Evolutionary conservation across 2,329 filamentous ascomycete species (phyloP).

Genomic region (Sarocladiaceae sp.): DNA sequence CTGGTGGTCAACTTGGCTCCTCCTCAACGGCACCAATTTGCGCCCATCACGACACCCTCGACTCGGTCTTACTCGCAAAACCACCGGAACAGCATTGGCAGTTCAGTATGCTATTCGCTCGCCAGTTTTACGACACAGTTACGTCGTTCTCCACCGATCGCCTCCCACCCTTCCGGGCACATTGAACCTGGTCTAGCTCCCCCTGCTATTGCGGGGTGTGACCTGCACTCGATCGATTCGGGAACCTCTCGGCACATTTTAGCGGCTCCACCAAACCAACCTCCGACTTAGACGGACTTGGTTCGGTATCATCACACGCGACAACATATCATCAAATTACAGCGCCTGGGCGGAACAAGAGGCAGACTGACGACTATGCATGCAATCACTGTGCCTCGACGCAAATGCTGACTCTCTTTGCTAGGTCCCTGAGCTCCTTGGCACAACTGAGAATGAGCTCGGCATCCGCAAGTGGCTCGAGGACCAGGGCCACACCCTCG

Average conservation of each 20-base stretch:
- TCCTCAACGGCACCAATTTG: no score
- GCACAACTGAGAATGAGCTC: slow-evolving; percentile 97
- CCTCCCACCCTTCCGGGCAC: no score
- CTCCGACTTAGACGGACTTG: neutral
- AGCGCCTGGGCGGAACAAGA: neutral
- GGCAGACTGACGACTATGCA: neutral
- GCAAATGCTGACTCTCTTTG: neutral
- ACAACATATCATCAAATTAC: neutral
- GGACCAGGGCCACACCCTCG: slow-evolving; percentile 89
- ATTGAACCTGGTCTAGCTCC: no score
- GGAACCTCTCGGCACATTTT: slow-evolving; percentile 3
- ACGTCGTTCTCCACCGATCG: no score
- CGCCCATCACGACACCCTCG: no score
- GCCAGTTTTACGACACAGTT: no score
- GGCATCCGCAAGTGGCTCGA: slow-evolving; percentile 97
- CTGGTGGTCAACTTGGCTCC: no score
- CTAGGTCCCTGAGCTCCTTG: slow-evolving; percentile 73
- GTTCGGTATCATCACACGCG: neutral
- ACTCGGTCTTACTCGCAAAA: no score
- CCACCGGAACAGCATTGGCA: no score
- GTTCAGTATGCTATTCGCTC: no score
- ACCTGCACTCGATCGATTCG: slow-evolving; percentile 6
- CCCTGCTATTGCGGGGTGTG: slow-evolving; percentile 4
- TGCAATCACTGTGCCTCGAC: neutral
- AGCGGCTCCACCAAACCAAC: slow-evolving; percentile 1